Evolutionary conservation across 2,329 filamentous ascomycete species (phyloP), one percentile per base, ranked within the genome.

Genomic region (Bipolaris cookei): DNA sequence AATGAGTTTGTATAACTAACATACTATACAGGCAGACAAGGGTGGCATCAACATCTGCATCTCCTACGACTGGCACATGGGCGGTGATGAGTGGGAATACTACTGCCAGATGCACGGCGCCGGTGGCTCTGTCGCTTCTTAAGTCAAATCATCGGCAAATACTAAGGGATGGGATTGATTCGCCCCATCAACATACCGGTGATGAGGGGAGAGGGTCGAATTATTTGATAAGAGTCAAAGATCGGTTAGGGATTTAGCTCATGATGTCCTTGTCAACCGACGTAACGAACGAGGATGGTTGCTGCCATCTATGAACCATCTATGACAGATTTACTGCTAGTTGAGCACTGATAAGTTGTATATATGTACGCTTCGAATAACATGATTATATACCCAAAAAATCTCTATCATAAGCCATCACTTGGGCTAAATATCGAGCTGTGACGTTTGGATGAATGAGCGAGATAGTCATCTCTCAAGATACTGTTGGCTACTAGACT

Each of bases 101-200:
- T 73, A 73, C 43, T 73, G 70, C 59, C 55, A 61, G 25, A 20
- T 66, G 35, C 62, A 66, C 20, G 63, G 65, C 14, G 68, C 69
- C 34, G 43, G 38, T 4, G 57, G 50, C 3, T 61, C 63, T 6
- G 25, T 58, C 37, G 59, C 63, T 5, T 41, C 38, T 21, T 5
- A 3, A n/a, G 13, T 41, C 38, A n/a, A 14, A 13, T 37, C 6
- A n/a, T 14, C 20, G 23, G 20, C 6, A 4, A 23, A 8, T 20
- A 23, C 20, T 41, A 21, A 41, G 38, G 20, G 13, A 20, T 32
- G n/a, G 25, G 11, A 16, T 16, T 4, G 10, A 20, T 21, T 25
- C 6, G 20, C 20, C 10, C 18, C 13, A 41, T 21, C 20, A 41
- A 6, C 13, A n/a, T 23, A 4, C 13, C 6, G 13, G 16, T 39